Percentiles rank a stretch among this genome's conserved stretches.
phyloP scores from a whole-genome alignment of 2,329 filamentous ascomycete genomes.

The Penicillium sumatraense region DNA sequence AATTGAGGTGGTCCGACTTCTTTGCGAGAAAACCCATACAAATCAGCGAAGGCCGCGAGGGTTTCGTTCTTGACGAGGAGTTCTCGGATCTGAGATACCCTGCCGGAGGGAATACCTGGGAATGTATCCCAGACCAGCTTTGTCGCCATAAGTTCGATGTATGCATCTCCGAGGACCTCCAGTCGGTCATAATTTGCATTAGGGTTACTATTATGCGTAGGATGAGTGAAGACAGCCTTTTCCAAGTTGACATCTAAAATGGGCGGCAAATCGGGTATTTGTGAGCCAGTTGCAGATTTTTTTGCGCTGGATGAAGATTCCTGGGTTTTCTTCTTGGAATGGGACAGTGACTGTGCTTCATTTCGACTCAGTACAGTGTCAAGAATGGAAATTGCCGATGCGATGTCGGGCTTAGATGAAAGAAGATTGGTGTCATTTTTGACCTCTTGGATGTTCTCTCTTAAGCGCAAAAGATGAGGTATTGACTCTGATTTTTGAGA shows the following conservation, averaged over 20 bases:
- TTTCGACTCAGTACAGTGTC: slow-evolving; percentile 22
- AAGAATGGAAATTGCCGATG: slow-evolving; percentile 25
- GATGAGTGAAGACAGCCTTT: slow-evolving; percentile 69
- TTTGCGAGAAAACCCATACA: slow-evolving; percentile 72
- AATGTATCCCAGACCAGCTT: slow-evolving; percentile 77
- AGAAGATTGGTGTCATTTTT: slow-evolving; percentile 20
- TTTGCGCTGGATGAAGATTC: neutral
- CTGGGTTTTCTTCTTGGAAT: neutral
- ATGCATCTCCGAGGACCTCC: slow-evolving; percentile 88
- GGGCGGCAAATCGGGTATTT: slow-evolving; percentile 55
- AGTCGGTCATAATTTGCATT: slow-evolving; percentile 73
- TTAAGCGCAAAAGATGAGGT: slow-evolving; percentile 24
- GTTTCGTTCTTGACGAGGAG: slow-evolving; percentile 79
- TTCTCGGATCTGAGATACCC: slow-evolving; percentile 77
- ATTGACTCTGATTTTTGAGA: neutral
- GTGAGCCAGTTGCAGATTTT: neutral
- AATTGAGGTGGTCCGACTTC: slow-evolving; percentile 61
- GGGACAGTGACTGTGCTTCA: no score
- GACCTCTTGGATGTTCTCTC: slow-evolving; percentile 28
- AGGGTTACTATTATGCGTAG: slow-evolving; percentile 47
- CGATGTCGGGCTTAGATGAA: slow-evolving; percentile 20
- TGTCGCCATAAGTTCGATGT: slow-evolving; percentile 77
- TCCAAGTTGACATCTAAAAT: slow-evolving; percentile 65
- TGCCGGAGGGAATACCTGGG: slow-evolving; percentile 66
- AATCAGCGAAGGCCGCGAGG: slow-evolving; percentile 68